Evolutionary conservation across 805 yeast genomes (phyloP).

Genomic region (Cyberlindnera mississippiensis): DNA sequence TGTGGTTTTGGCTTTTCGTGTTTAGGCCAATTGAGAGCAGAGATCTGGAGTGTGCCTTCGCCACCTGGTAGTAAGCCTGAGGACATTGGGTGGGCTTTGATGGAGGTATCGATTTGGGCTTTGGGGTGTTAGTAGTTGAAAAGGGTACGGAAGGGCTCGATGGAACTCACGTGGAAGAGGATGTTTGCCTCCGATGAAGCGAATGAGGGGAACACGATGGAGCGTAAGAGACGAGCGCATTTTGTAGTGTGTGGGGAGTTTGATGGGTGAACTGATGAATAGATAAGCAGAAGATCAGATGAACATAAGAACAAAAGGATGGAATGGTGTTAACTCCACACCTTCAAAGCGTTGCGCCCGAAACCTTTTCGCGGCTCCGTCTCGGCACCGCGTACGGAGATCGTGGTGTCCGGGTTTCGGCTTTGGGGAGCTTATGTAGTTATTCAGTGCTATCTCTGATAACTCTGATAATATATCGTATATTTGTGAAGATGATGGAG

Average conservation of each 20-base stretch:
- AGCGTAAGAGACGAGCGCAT: slow-evolving; percentile 32
- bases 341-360: too few relatives aligned
- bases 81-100: slow-evolving; percentile 40
- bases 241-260: slow-evolving; percentile 1
- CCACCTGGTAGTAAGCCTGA: slow-evolving; percentile 40
- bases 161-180: slow-evolving; percentile 41
- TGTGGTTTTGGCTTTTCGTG: slow-evolving; percentile 18
- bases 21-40: slow-evolving; percentile 24
- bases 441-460: too few relatives aligned
- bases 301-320: too few relatives aligned
- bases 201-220: slow-evolving; percentile 58
- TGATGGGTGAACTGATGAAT: too few relatives aligned
- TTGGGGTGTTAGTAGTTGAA: slow-evolving; percentile 34
- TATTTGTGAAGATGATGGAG: too few relatives aligned
- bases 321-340: too few relatives aligned
- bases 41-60: slow-evolving; percentile 23
- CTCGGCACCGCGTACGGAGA: neutral
- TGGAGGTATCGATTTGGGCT: slow-evolving; percentile 36
- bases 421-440: too few relatives aligned
- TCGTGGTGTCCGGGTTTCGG: neutral
- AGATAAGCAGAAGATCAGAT: neutral
- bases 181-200: slow-evolving; percentile 83
- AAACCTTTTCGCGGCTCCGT: neutral
- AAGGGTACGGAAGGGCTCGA: neutral
- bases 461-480: too few relatives aligned